Percentiles rank a stretch among this genome's conserved stretches.
phyloP scores from a whole-genome alignment of 306 rosid species.

The Castanopsis chinensis region DNA sequence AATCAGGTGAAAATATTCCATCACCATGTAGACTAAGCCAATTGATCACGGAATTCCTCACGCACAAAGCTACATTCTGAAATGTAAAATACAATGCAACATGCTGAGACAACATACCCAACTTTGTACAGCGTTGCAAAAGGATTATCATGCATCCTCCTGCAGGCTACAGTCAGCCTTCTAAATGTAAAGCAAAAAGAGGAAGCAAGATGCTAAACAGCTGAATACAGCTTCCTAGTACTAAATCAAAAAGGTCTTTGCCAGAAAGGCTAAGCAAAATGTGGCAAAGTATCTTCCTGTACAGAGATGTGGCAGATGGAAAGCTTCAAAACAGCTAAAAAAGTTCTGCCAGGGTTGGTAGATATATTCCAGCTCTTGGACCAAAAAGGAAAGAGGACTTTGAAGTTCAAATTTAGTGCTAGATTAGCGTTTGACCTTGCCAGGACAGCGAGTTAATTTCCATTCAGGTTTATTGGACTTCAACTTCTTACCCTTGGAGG shows the following conservation, averaged over 20 bases:
- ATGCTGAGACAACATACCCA: not conserved
- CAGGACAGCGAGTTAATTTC: slow-evolving; percentile 28
- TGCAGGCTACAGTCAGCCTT: not conserved
- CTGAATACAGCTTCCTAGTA: not conserved
- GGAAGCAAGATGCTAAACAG: not conserved
- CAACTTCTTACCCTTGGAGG: slow-evolving; percentile 41
- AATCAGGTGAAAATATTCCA: not conserved
- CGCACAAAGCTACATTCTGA: not conserved
- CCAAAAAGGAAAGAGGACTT: not conserved
- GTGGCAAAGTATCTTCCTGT: not conserved
- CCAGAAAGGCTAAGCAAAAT: slow-evolving; percentile 3
- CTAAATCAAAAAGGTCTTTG: not conserved
- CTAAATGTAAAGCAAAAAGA: not conserved
- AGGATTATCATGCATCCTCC: not conserved
- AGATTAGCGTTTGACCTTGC: slow-evolving; percentile 33
- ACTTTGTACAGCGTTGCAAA: not conserved
- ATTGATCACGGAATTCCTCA: not conserved
- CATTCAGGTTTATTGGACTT: slow-evolving; percentile 35
- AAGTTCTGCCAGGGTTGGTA: not conserved
- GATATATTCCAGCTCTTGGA: not conserved
- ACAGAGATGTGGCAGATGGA: slow-evolving; percentile 3
- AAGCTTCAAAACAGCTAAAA: slow-evolving; percentile 1
- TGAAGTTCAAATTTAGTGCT: not conserved
- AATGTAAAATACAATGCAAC: not conserved
- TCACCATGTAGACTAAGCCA: not conserved